phyloP scores from a whole-genome alignment of 2,329 filamentous ascomycete species.

The Penicillium oxalicum region DNA sequence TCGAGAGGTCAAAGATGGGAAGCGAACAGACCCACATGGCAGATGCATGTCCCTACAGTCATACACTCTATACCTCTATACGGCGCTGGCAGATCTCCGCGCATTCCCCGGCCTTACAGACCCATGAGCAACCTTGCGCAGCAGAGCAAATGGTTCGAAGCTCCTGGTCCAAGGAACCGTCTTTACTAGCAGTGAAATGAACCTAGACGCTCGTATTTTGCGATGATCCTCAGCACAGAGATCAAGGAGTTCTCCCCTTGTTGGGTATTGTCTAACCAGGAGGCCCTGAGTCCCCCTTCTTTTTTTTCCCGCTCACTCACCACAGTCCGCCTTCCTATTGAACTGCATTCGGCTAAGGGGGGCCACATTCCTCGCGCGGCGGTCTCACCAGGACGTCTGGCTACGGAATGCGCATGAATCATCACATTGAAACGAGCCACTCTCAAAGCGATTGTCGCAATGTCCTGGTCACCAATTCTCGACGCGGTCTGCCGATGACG shows the following conservation, averaged over 20 bases:
- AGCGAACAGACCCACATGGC: background rate
- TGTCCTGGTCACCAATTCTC: background rate
- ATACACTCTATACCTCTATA: too few species aligned
- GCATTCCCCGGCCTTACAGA: background rate
- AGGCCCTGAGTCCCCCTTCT: background rate
- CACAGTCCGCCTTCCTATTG: background rate
- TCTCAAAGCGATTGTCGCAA: conserved; percentile 13
- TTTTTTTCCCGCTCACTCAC: background rate
- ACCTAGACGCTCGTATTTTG: too few species aligned
- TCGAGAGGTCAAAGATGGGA: background rate
- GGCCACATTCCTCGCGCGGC: conserved; percentile 7
- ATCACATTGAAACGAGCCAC: conserved; percentile 1
- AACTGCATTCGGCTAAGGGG: conserved; percentile 11
- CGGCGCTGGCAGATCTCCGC: background rate
- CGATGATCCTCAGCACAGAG: background rate
- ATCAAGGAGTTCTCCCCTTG: background rate
- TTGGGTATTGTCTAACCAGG: background rate
- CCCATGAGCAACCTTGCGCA: background rate
- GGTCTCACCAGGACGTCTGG: background rate
- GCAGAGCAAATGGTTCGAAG: background rate
- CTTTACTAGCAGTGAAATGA: background rate
- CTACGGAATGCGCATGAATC: conserved; percentile 10
- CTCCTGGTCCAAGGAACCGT: background rate
- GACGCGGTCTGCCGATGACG: background rate
- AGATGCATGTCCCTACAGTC: background rate